Evolutionary conservation across 345 rosid species (phyloP).

Genomic region (Diplotaxis tenuifolia): DNA sequence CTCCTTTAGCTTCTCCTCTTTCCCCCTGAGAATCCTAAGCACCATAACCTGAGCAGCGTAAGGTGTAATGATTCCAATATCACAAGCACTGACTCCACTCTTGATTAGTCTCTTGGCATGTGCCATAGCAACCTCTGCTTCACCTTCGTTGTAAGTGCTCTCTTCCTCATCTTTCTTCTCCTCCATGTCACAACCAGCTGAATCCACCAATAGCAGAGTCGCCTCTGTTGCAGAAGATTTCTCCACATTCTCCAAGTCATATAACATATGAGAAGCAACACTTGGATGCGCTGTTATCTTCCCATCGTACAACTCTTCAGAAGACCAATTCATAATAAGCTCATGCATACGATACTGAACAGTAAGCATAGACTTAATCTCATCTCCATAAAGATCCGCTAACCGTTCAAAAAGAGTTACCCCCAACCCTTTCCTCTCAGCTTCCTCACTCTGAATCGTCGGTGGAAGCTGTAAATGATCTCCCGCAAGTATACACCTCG

Average conservation of each 20-base stretch:
- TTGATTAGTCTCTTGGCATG: conserved; percentile 81
- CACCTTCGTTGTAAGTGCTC: conserved; percentile 91
- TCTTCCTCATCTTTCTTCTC: conserved; percentile 99
- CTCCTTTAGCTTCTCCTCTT: conserved; percentile 70
- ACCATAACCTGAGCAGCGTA: conserved; percentile 95
- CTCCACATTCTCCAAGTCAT: conserved; percentile 68
- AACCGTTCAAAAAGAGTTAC: conserved; percentile 92
- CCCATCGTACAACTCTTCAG: conserved; percentile 71
- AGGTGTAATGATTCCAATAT: conserved; percentile 90
- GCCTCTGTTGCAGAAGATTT: conserved; percentile 76
- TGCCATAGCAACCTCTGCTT: conserved; percentile 88
- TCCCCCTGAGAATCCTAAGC: conserved; percentile 65
- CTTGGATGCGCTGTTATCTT: conserved; percentile 84
- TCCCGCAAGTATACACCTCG: conserved; percentile 91
- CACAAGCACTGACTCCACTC: conserved; percentile 75
- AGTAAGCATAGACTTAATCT: conserved; percentile 81
- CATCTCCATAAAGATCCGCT: conserved; percentile 74
- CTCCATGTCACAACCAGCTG: conserved; percentile 97
- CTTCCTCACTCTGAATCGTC: conserved; percentile 87
- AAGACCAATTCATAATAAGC: conserved; percentile 97
- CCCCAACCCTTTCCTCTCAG: conserved; percentile 93
- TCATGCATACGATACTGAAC: conserved; percentile 99
- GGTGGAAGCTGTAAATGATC: conserved; percentile 99
- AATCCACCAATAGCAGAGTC: conserved; percentile 78
- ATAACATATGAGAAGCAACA: conserved; percentile 83